phyloP scores from a whole-genome alignment of 768 basidiomycete species.

The Mycena capillaripes region DNA sequence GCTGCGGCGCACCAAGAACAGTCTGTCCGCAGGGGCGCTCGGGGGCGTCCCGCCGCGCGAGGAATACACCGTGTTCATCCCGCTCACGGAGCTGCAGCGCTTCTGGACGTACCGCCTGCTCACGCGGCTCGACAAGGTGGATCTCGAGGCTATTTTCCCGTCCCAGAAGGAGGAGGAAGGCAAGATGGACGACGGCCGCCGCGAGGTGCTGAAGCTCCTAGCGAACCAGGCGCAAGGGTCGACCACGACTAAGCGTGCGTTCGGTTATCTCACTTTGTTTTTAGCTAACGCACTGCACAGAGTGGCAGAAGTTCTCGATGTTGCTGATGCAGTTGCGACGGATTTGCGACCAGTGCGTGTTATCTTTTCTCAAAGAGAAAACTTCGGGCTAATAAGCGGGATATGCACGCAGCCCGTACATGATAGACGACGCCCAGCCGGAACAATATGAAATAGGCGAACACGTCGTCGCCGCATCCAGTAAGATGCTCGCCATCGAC shows the following conservation, averaged over 20 bases:
- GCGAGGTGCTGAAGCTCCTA: conserved; percentile 56
- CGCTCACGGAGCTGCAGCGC: conserved; percentile 70
- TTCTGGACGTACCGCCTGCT: conserved; percentile 74
- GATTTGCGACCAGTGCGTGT: conserved; percentile 76
- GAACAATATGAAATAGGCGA: conserved; percentile 65
- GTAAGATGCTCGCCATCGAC: conserved; percentile 70
- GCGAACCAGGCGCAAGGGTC: conserved; percentile 52
- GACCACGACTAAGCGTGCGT: conserved; percentile 47
- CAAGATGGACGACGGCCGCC: conserved; percentile 50
- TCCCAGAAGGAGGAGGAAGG: conserved; percentile 42
- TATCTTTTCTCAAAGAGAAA: too few species aligned
- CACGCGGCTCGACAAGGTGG: conserved; percentile 63
- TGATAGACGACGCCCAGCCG: conserved; percentile 64
- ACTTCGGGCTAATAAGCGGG: not conserved
- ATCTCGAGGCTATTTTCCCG: conserved; percentile 64
- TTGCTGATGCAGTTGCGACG: conserved; percentile 79
- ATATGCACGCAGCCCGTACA: conserved; percentile 59
- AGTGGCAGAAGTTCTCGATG: conserved; percentile 72
- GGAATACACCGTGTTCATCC: conserved; percentile 69
- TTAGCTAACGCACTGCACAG: conserved; percentile 42
- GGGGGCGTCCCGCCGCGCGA: conserved; percentile 66
- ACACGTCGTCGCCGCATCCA: conserved; percentile 68
- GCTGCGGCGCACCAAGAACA: conserved; percentile 72
- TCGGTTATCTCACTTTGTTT: not conserved
- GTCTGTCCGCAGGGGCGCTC: conserved; percentile 45